Conservation (phyloP, 495 filamentous ascomycete species). For the Lichenothelia convexa region DNA sequence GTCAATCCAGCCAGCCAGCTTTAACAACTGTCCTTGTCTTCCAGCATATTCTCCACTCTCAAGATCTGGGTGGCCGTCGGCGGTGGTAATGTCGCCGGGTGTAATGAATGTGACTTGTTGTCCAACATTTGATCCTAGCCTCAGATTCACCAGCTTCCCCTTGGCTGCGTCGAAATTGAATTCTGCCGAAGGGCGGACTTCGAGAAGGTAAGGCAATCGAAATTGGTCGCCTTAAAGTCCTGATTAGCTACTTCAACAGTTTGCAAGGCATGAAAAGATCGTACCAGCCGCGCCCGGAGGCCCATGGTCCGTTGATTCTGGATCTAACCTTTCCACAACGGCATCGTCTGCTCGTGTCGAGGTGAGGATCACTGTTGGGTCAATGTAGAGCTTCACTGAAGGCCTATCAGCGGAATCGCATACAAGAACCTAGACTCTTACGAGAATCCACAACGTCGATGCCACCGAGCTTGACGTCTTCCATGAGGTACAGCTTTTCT, state of each 20-base stretch:
- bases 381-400: conserved; percentile 50
- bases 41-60: conserved; percentile 32
- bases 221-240: conserved; percentile 18
- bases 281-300: conserved; percentile 16
- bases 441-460: conserved; percentile 52
- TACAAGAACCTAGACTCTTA: conserved; percentile 16
- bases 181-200: conserved; percentile 54
- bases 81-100: conserved; percentile 33
- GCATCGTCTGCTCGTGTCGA: conserved; percentile 50
- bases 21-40: conserved; percentile 48
- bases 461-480: conserved; percentile 57
- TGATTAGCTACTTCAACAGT: not conserved
- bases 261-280: not conserved
- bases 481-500: conserved; percentile 58
- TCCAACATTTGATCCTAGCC: conserved; percentile 28
- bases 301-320: conserved; percentile 12
- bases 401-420: conserved; percentile 7
- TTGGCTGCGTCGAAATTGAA: conserved; percentile 57
- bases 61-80: conserved; percentile 26
- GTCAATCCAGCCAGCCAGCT: conserved; percentile 56
- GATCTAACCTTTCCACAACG: conserved; percentile 21
- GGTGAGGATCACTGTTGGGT: conserved; percentile 64
- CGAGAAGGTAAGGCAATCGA: conserved; percentile 48
- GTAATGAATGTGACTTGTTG: conserved; percentile 32
- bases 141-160: conserved; percentile 42